Evolutionary conservation across 176 grass and related monocot species (phyloP).

Genomic region (Puya raimondii): DNA sequence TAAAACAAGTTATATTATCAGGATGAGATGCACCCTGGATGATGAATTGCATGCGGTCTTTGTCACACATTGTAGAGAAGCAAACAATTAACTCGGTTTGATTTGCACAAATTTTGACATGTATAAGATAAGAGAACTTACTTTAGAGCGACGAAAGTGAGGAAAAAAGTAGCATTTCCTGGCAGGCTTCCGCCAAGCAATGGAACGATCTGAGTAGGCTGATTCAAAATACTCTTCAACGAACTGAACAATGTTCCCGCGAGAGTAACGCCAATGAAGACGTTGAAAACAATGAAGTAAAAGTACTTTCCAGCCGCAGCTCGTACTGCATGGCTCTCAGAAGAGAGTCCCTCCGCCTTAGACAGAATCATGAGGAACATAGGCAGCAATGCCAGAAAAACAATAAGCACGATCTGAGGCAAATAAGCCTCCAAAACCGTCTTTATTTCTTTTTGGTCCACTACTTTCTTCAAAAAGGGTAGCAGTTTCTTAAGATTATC

Average conservation of each 20-base stretch:
- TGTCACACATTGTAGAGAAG: not conserved
- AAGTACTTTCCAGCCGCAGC: constrained; percentile 87
- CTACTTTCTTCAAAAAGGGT: constrained; percentile 74
- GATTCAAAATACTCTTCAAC: constrained; percentile 29
- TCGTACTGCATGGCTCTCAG: constrained; percentile 43
- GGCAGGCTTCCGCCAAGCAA: constrained; percentile 51
- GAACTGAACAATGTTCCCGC: constrained; percentile 26
- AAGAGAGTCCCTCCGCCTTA: constrained; percentile 71
- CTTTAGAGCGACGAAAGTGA: constrained; percentile 83
- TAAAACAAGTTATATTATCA: too few species aligned
- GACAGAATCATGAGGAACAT: constrained; percentile 66
- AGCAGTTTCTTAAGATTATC: constrained; percentile 43
- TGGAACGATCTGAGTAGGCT: constrained; percentile 4
- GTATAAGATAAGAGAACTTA: constrained; percentile 27
- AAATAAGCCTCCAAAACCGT: constrained; percentile 81
- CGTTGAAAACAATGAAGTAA: constrained; percentile 87
- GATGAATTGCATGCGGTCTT: not conserved
- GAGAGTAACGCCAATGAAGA: constrained; percentile 63
- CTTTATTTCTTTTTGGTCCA: constrained; percentile 31
- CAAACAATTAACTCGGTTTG: constrained; percentile 11
- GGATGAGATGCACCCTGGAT: too few species aligned
- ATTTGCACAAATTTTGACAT: constrained; percentile 11
- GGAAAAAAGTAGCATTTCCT: constrained; percentile 79
- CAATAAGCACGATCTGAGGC: constrained; percentile 68
- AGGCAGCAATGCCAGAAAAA: constrained; percentile 84